Conservation (phyloP, 2,329 filamentous ascomycete species). For the Penicillium sclerotiorum region DNA sequence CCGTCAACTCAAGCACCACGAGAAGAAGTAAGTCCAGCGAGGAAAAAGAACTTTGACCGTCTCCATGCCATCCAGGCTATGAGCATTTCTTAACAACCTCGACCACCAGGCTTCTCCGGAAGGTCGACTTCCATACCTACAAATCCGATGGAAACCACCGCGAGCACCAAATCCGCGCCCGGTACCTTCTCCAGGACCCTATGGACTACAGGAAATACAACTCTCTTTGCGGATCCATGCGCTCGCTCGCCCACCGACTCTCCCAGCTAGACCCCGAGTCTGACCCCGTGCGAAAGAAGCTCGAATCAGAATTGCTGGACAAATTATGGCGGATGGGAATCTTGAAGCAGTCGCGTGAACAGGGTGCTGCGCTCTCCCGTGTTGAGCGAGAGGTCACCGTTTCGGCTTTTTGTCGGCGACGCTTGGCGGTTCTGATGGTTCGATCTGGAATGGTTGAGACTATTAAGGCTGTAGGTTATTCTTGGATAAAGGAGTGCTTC, state of each 20-base stretch:
- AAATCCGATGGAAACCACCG: slow-evolving; percentile 86
- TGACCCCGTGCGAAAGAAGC: slow-evolving; percentile 75
- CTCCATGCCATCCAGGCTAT: background rate
- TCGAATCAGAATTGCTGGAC: slow-evolving; percentile 83
- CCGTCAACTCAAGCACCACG: slow-evolving; percentile 93
- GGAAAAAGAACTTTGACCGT: background rate
- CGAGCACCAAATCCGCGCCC: slow-evolving; percentile 74
- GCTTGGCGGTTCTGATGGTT: slow-evolving; percentile 89
- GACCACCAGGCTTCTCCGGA: slow-evolving; percentile 66
- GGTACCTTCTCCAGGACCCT: slow-evolving; percentile 89
- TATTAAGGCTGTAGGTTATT: slow-evolving; percentile 67
- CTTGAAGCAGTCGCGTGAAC: slow-evolving; percentile 71
- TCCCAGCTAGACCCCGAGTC: slow-evolving; percentile 76
- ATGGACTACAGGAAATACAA: slow-evolving; percentile 77
- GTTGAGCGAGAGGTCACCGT: slow-evolving; percentile 91
- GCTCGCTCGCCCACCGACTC: slow-evolving; percentile 86
- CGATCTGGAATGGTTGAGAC: slow-evolving; percentile 89
- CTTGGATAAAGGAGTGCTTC: background rate
- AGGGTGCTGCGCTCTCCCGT: slow-evolving; percentile 67
- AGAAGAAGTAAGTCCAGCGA: slow-evolving; percentile 68
- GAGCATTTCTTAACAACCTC: slow-evolving; percentile 5
- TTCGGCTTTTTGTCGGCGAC: slow-evolving; percentile 78
- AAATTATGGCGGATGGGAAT: slow-evolving; percentile 95
- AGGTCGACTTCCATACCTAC: slow-evolving; percentile 94
- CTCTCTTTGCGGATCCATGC: slow-evolving; percentile 74